These are phyloP conservation scores for Osmozyma mogii DNA, from an alignment of 805 yeast species.

Conservation along the genomic window DNA sequence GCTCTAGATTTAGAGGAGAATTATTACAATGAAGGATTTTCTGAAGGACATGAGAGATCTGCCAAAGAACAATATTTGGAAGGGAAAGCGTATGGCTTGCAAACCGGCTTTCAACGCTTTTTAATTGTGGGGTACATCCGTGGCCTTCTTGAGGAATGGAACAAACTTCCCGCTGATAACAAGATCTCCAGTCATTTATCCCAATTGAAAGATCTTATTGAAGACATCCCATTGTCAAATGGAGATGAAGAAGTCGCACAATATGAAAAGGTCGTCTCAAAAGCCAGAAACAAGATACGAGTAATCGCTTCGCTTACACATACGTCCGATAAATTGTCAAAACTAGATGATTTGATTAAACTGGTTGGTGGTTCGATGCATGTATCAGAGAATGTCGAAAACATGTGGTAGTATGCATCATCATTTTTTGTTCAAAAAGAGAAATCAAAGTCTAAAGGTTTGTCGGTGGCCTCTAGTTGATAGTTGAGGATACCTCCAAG, in stretches of 20 bases:
- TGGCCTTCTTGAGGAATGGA: constrained; percentile 40
- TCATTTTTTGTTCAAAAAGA: constrained; percentile 16
- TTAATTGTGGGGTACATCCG: constrained; percentile 61
- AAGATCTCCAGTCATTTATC: constrained; percentile 16
- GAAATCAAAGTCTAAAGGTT: constrained; percentile 35
- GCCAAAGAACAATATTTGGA: constrained; percentile 53
- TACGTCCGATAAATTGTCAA: constrained; percentile 1
- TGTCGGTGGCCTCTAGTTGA: constrained; percentile 26
- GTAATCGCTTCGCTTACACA: constrained; percentile 35
- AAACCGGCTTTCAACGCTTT: constrained; percentile 67
- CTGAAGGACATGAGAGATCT: constrained; percentile 63
- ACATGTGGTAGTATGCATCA: not conserved
- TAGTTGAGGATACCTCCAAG: constrained; percentile 53
- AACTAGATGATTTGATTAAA: not conserved
- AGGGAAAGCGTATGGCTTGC: constrained; percentile 81
- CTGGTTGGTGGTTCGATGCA: not conserved
- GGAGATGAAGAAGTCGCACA: constrained; percentile 48
- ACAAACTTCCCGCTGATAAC: constrained; percentile 7
- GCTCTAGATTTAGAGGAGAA: constrained; percentile 53
- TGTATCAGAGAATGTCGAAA: not conserved
- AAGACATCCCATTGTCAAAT: constrained; percentile 23
- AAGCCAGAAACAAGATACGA: constrained; percentile 56
- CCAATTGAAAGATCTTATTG: constrained; percentile 21
- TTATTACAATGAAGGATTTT: constrained; percentile 58
- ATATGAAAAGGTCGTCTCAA: constrained; percentile 43